Evolutionary conservation across 331 rosid species (phyloP), one percentile per base, ranked within the genome.

Genomic region (Dryas integrifolia): DNA sequence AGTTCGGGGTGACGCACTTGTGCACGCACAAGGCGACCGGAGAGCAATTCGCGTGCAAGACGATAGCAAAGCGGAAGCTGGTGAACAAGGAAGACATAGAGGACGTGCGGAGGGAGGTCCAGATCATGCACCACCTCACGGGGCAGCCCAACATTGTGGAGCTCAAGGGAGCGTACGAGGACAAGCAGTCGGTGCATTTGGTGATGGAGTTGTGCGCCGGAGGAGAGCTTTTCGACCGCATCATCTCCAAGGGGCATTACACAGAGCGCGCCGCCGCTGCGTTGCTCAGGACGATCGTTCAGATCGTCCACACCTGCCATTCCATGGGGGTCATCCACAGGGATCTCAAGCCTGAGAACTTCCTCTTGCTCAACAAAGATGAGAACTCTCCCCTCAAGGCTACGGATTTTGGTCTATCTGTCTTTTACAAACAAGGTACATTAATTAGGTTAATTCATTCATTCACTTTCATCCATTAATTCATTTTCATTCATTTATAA

Each of bases 201-300:
- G 97, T 95, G 3, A 95, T 95, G 98, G 98, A 95, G 79, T 63
- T 95, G 58, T 95, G 98, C n/a, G 97, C 96, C 0, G 98, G 98
- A 0, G 98, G 98, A 0, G 98, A 95, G 74, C 90, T 95, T 48
- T 95, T 95, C 7, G 98, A 95, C 41, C 82, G 98, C 2, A 95
- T 95, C 80, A 95, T 95, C 14, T 94, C 97, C 0, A 95, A 87
- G 79, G 98, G 98, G 0, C 98, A 95, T 82, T 95, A 95, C 76
- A 95, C 97, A 0, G 98, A 95, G 53, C 90, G 97, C 0, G 98
- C 96, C 0, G 98, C 98, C 0, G 98, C 98, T 0, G 81, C 95
- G 0, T 83, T 95, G 86, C 47, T 89, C 40, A 77, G 96, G 41
- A 95, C 97, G 13, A 95, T 95, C 0, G 98, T 95, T 38, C 90